These are phyloP conservation scores for Gastrolobium villosum DNA, from an alignment of 306 rosid genomes.

Conservation along the genomic window DNA sequence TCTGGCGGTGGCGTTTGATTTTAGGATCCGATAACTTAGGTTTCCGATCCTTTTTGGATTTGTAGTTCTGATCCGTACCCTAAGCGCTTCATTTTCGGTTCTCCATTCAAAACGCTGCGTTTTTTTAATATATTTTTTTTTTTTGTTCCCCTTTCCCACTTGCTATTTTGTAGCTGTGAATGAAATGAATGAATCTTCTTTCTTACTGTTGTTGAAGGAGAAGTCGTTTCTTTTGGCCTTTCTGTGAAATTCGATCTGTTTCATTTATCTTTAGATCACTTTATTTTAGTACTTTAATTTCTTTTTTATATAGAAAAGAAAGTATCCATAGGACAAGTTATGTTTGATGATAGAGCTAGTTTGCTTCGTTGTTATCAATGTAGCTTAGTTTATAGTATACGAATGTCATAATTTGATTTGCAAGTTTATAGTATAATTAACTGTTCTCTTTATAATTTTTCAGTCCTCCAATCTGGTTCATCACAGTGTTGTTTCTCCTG, in stretches of 20 bases:
- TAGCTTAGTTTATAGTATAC: neutral
- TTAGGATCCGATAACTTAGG: constrained; percentile 6
- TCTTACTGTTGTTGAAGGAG: constrained; percentile 28
- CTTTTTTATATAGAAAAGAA: too few species aligned
- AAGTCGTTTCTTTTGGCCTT: neutral
- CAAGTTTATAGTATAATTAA: neutral
- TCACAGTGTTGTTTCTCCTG: constrained; percentile 79
- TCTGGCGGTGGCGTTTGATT: constrained; percentile 56
- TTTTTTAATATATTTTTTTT: constrained; percentile 5
- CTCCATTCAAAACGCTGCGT: constrained; percentile 21
- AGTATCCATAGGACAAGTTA: neutral
- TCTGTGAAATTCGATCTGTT: constrained; percentile 31
- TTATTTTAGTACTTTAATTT: too few species aligned
- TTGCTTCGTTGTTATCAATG: neutral
- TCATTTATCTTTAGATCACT: neutral
- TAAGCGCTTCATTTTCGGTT: constrained; percentile 35
- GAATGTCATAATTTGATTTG: too few species aligned
- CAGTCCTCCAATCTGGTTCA: constrained; percentile 90
- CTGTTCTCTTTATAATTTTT: neutral
- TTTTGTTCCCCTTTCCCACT: neutral
- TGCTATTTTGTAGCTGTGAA: constrained; percentile 4
- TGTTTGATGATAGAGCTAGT: neutral
- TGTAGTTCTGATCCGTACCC: constrained; percentile 25
- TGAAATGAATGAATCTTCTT: constrained; percentile 27
- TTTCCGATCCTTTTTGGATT: constrained; percentile 30